A percentile compares a stretch with the other conserved stretches of the same genome.
Evolutionary conservation across 1,139 yeast genomes (phyloP).

Genomic region (Lodderomyces metapsilosis): DNA sequence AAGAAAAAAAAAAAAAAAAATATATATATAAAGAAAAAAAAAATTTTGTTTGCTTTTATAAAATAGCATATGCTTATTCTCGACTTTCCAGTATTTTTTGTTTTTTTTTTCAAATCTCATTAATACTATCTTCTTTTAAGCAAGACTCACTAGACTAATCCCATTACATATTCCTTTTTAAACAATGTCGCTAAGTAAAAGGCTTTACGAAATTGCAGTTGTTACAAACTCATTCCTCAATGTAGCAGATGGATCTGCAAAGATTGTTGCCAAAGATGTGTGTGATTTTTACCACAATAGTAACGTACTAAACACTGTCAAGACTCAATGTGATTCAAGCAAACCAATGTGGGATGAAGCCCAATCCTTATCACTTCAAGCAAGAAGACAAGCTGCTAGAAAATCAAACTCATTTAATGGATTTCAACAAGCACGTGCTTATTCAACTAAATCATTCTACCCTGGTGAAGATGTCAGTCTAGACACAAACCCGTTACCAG

Average conservation of each 20-base stretch:
- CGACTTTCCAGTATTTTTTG: not conserved
- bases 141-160: not conserved
- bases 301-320: conserved; percentile 19
- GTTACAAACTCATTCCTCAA: conserved; percentile 27
- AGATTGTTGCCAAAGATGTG: conserved; percentile 22
- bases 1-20: not conserved
- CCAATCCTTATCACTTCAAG: conserved; percentile 22
- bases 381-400: conserved; percentile 14
- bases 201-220: conserved; percentile 26
- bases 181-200: conserved; percentile 14
- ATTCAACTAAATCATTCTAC: conserved; percentile 15
- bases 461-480: conserved; percentile 11
- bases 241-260: conserved; percentile 24
- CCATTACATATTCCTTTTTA: not conserved
- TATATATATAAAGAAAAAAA: not conserved
- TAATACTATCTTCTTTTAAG: too few relatives aligned
- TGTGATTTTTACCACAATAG: conserved; percentile 19
- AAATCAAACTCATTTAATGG: conserved; percentile 9
- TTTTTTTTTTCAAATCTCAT: not conserved
- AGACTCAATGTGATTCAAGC: conserved; percentile 20
- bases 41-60: not conserved
- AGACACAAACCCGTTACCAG: not conserved
- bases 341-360: conserved; percentile 28
- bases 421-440: conserved; percentile 13
- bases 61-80: not conserved